Base-by-base conservation (phyloP, 805 yeast species). In the Kazachstania martiniae region DNA sequence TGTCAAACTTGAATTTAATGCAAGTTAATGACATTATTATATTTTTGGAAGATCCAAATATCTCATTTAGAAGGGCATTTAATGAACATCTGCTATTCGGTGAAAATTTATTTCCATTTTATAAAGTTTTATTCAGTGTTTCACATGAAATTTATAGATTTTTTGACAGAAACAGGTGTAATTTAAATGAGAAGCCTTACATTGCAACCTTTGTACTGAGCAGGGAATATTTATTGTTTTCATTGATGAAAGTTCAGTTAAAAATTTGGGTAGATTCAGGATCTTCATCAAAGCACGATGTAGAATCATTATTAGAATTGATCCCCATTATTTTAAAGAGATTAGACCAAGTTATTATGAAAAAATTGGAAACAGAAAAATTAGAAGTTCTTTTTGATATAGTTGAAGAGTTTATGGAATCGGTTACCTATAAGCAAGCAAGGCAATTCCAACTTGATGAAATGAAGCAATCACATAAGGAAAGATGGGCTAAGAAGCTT, bases 61-160 rank as follows among this genome's bases (percentile, higher is more conserved):
- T 72, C 47, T 59, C 76, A 0, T 78, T 78, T 56, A 74, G 70
- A 39, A 77, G 77, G 53, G 56, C 65, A 19, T 74, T 67, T 46
- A 72, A 69, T 33, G 84, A 79, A 47, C 83, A 77, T 42, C 58
- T 74, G 29, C 61, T 79, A 56, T 75, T 79, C 63, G 70, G 74
- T 29, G 65, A 68, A 34, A 64, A 63, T 33, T 55, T 59, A 19
- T 58, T 74, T 47, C 78, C 82, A 1, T 48, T 77, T 18, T 62
- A 54, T 8, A 47, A 55, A 34, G 59, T 66, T 28, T 50, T 63
- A 3, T 38, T 58, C 4, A 41, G 45, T 15, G 42, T 65, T 1
- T 56, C 66, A 1, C 37, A 49, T 15, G 43, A 52, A 18, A 37
- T 62, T 12, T 34, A 47, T 12, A 36, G 33, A 3, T 47, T 51